Evolutionary conservation across 352 stramenopile genomes (phyloP).

Genomic region (Pseudoperonospora humuli): DNA sequence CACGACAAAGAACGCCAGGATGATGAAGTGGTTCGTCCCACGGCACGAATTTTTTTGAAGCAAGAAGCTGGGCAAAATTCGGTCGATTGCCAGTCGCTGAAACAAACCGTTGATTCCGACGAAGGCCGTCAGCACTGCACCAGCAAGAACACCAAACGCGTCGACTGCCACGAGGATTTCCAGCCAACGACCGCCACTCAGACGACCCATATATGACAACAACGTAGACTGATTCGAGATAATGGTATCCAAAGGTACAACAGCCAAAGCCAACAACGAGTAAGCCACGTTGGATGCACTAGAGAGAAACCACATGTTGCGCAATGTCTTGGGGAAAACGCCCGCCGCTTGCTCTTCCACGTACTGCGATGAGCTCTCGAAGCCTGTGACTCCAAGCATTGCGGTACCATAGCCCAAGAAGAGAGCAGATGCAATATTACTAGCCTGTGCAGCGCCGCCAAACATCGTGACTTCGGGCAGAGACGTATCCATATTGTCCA

Average conservation of each 20-base stretch:
- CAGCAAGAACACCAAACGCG: slow-evolving; percentile 84
- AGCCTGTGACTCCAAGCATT: slow-evolving; percentile 86
- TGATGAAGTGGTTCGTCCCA: slow-evolving; percentile 76
- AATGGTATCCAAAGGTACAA: slow-evolving; percentile 71
- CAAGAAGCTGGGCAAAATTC: slow-evolving; percentile 51
- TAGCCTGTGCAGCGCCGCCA: slow-evolving; percentile 27
- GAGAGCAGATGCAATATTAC: slow-evolving; percentile 34
- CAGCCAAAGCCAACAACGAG: slow-evolving; percentile 54
- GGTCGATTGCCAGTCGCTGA: slow-evolving; percentile 76
- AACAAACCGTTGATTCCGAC: slow-evolving; percentile 72
- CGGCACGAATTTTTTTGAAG: slow-evolving; percentile 56
- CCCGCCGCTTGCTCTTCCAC: slow-evolving; percentile 80
- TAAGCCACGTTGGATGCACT: slow-evolving; percentile 77
- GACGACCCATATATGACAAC: slow-evolving; percentile 56
- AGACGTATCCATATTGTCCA: slow-evolving; percentile 55
- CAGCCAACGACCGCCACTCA: slow-evolving; percentile 27
- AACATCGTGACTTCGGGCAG: slow-evolving; percentile 54
- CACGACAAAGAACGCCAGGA: slow-evolving; percentile 72
- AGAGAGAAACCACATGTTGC: slow-evolving; percentile 79
- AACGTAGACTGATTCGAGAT: slow-evolving; percentile 52
- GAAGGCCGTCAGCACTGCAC: slow-evolving; percentile 81
- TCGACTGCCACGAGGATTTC: slow-evolving; percentile 60
- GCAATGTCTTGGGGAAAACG: slow-evolving; percentile 65
- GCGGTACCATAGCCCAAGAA: slow-evolving; percentile 71
- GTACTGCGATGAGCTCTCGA: slow-evolving; percentile 85